A percentile compares a stretch with the other conserved stretches of the same genome.
Evolutionary conservation across 495 filamentous ascomycete species (phyloP).

Genomic region (Hypoxylon subgilvum): DNA sequence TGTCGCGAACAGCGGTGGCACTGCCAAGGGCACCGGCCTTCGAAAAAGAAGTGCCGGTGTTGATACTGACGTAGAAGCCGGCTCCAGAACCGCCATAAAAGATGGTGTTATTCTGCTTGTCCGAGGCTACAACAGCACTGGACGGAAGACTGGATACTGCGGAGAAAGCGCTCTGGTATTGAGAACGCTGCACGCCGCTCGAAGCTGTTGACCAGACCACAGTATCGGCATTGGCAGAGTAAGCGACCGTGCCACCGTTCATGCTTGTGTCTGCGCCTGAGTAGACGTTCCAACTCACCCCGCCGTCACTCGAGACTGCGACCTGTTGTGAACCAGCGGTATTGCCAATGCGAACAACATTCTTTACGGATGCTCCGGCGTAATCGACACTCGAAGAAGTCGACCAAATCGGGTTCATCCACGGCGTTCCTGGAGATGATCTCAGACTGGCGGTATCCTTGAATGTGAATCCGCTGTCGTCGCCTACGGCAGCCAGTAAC

Average conservation of each 20-base stretch:
- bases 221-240: slow-evolving; percentile 59
- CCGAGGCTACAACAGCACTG: slow-evolving; percentile 55
- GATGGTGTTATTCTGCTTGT: slow-evolving; percentile 57
- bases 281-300: slow-evolving; percentile 55
- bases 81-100: slow-evolving; percentile 59
- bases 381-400: slow-evolving; percentile 61
- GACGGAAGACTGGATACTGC: slow-evolving; percentile 53
- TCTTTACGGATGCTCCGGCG: slow-evolving; percentile 59
- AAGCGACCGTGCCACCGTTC: slow-evolving; percentile 56
- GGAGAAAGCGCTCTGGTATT: slow-evolving; percentile 50
- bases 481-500: slow-evolving; percentile 63
- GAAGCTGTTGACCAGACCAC: slow-evolving; percentile 55
- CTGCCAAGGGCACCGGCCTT: slow-evolving; percentile 42
- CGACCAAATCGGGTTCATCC: slow-evolving; percentile 58
- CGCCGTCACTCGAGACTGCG: slow-evolving; percentile 52
- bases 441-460: slow-evolving; percentile 49
- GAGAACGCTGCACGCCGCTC: slow-evolving; percentile 50
- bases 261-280: slow-evolving; percentile 50
- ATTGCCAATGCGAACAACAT: slow-evolving; percentile 63
- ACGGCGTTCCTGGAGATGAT: slow-evolving; percentile 54
- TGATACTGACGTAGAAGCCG: slow-evolving; percentile 54
- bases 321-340: slow-evolving; percentile 48
- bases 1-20: slow-evolving; percentile 51
- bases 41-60: slow-evolving; percentile 54
- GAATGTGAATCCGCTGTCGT: slow-evolving; percentile 63